These are phyloP conservation scores for Desmodesmus armatus DNA, from an alignment of 139 green algal genomes.

Conservation along the genomic window DNA sequence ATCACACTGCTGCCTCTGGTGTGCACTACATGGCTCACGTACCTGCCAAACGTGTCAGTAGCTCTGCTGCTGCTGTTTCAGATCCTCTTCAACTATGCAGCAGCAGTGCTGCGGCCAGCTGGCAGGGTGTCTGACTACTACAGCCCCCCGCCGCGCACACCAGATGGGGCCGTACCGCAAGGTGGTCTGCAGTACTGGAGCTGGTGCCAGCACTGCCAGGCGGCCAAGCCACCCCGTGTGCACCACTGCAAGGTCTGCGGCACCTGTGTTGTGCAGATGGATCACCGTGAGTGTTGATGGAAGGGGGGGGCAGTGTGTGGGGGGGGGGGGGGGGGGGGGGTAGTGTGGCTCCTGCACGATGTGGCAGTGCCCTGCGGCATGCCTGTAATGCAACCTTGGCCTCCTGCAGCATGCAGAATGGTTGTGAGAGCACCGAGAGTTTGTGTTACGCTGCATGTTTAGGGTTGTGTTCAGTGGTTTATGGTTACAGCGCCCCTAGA, in stretches of 20 bases:
- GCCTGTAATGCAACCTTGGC: too few relatives aligned
- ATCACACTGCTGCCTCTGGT: constrained; percentile 17
- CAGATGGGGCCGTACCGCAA: constrained; percentile 4
- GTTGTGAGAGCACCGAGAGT: too few relatives aligned
- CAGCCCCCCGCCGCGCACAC: neutral
- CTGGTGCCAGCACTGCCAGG: constrained; percentile 54
- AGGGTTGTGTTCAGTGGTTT: too few relatives aligned
- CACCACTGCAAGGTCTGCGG: constrained; percentile 66
- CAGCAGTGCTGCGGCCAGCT: constrained; percentile 35
- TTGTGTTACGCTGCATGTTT: too few relatives aligned
- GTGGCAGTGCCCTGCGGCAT: too few relatives aligned
- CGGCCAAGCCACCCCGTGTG: constrained; percentile 42
- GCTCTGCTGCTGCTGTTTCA: constrained; percentile 22
- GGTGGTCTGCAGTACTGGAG: constrained; percentile 32
- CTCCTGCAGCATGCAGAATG: too few relatives aligned
- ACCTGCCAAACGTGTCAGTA: constrained; percentile 9
- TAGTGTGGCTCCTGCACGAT: too few relatives aligned
- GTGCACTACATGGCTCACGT: constrained; percentile 36
- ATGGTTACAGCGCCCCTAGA: too few relatives aligned
- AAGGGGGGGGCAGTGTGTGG: too few relatives aligned
- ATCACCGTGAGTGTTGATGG: constrained; percentile 67
- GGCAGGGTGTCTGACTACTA: constrained; percentile 48
- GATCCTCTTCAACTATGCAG: constrained; percentile 54
- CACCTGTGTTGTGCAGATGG: constrained; percentile 62
- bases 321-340: too few relatives aligned